These are phyloP conservation scores for Medicago arabica DNA, from an alignment of 306 rosid genomes.

Conservation along the genomic window DNA sequence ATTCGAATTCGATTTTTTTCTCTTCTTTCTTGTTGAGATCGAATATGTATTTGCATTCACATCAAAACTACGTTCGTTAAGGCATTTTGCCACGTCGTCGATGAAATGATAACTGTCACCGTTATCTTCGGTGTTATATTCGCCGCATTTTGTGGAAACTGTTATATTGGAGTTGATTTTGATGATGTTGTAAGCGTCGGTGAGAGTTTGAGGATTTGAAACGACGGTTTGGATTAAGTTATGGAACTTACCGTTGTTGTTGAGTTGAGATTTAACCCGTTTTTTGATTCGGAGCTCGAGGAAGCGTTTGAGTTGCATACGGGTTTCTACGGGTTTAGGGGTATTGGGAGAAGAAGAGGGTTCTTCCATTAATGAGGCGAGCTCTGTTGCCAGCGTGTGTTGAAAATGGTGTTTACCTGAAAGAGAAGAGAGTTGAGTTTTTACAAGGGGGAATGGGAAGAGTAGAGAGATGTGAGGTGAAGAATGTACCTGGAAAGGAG, in stretches of 20 bases:
- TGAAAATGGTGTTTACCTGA: no score
- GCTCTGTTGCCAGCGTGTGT: slow-evolving; percentile 57
- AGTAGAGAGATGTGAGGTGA: no score
- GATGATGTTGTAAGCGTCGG: slow-evolving; percentile 70
- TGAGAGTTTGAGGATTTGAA: slow-evolving; percentile 73
- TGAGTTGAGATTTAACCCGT: slow-evolving; percentile 73
- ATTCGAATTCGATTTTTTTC: slow-evolving; percentile 1
- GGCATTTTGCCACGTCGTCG: slow-evolving; percentile 59
- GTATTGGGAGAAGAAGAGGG: slow-evolving; percentile 38
- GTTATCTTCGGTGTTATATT: not conserved
- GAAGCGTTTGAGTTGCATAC: slow-evolving; percentile 73
- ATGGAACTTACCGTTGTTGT: slow-evolving; percentile 61
- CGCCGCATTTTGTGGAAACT: not conserved
- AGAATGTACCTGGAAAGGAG: not conserved
- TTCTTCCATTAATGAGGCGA: slow-evolving; percentile 69
- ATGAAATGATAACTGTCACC: slow-evolving; percentile 42
- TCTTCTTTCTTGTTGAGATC: slow-evolving; percentile 51
- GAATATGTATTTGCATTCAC: slow-evolving; percentile 60
- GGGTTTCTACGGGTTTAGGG: slow-evolving; percentile 43
- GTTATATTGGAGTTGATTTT: slow-evolving; percentile 65
- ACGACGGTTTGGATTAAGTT: slow-evolving; percentile 67
- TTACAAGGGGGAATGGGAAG: no score
- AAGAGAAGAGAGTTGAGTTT: no score
- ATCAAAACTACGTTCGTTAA: slow-evolving; percentile 58
- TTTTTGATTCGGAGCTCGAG: slow-evolving; percentile 68